Base-by-base conservation (phyloP, 768 basidiomycete genomes). In the Leccinum pellstonianum region DNA sequence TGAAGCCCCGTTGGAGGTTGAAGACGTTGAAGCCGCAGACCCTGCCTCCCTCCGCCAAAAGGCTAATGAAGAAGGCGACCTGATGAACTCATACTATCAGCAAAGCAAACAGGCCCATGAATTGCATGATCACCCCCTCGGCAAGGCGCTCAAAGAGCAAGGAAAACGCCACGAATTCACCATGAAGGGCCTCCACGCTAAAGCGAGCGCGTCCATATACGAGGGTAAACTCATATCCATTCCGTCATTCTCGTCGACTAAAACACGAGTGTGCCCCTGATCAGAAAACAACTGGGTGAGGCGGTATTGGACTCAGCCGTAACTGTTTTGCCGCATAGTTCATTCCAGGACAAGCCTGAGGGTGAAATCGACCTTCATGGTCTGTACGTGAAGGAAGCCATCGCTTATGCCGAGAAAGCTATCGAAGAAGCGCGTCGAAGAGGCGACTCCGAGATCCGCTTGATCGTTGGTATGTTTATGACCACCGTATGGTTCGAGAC, bases 371-470 rank as follows among this genome's bases (percentile, higher is more conserved):
- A 98, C 74, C 77, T 98, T 46, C 95, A 98, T 71, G 92, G 93
- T 8, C 79, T 98, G 4, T 95, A 90, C 72, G 94, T 96, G 59
- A 92, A 92, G 68, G 96, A 98, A 75, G 93, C 94, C 14, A 86
- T 96, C 55, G 72, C 80, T 43, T 82, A 82, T 59, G 85, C 90
- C 0, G 90, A 97, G 67, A 65, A 73, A 17, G 89, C 91, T 10
- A 82, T 97, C 47, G 69, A 82, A 63, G 72, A 81, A 31, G 93
- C 90, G 11, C 86, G 86, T 57, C 72, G 65, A 35, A 75, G 81
- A 29, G 90, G 88, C 3, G 80, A 87, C 56, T 65, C 75, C 5
- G 81, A 91, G 66, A 67, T 98, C 12, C 81, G 82, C 56, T 76
- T 98, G 54, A 96, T 98, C 61, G 94, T 96, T 52, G 94, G 94